phyloP scores from a whole-genome alignment of 345 rosid genomes.

The Excoecaria agallocha region DNA sequence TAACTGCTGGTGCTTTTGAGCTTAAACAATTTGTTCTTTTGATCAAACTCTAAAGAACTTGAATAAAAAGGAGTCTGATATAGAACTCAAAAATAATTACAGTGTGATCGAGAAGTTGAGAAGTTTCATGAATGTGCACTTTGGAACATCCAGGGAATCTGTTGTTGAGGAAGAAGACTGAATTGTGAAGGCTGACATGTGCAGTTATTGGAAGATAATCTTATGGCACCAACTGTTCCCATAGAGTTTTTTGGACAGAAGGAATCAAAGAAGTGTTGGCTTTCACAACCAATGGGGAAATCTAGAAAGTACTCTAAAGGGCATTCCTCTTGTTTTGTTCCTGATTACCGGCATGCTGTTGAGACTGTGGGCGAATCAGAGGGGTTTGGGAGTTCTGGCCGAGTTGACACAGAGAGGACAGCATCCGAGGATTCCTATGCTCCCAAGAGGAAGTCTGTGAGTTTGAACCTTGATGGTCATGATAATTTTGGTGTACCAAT shows the following conservation, averaged over 20 bases:
- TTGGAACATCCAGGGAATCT: constrained; percentile 10
- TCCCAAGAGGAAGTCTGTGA: constrained; percentile 55
- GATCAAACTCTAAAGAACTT: background rate
- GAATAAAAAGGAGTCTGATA: background rate
- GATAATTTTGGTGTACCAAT: constrained; percentile 50
- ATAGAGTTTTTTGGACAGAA: constrained; percentile 59
- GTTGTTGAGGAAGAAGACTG: constrained; percentile 1
- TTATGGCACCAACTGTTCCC: constrained; percentile 64
- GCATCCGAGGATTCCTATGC: constrained; percentile 59
- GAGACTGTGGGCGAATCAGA: constrained; percentile 68
- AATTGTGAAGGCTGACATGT: constrained; percentile 39
- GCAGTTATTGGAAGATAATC: constrained; percentile 43
- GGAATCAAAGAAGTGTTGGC: constrained; percentile 35
- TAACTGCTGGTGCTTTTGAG: background rate
- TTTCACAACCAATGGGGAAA: constrained; percentile 59
- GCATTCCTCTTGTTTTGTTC: constrained; percentile 56
- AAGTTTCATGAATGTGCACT: background rate
- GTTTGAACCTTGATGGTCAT: constrained; percentile 44
- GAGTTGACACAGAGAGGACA: constrained; percentile 48
- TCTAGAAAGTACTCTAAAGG: constrained; percentile 64
- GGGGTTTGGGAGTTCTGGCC: constrained; percentile 65
- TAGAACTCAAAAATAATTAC: background rate
- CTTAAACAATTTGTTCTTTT: background rate
- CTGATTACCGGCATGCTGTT: constrained; percentile 53
- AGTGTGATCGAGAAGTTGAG: background rate